Evolutionary conservation across 768 basidiomycete genomes (phyloP), one percentile per base, ranked within the genome.

Genomic region (Tylopilus sp.): DNA sequence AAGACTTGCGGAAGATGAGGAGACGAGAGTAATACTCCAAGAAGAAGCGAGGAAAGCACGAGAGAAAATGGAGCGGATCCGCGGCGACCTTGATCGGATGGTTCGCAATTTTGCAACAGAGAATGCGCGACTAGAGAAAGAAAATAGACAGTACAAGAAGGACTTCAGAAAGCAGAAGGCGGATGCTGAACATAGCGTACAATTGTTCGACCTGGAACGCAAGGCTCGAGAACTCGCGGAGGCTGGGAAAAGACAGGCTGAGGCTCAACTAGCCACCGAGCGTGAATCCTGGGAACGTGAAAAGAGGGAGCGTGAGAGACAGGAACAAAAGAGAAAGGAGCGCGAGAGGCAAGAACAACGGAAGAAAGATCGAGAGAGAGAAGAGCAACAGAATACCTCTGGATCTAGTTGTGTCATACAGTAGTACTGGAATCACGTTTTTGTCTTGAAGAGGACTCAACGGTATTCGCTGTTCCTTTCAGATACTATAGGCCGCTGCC

Each of bases 1-100:
- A 3, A 71, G 72, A 49, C 59, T 70, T 11, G 57, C 54, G 26
- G 71, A 77, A 28, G 77, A 79, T 50, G 74, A 75, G 47, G 78
- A 76, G 56, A 76, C 73, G 2, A 65, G 64, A 44, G 57, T 56
- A 40, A 72, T 76, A 55, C 65, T 80, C 17, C 75, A 75, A 44
- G 58, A 68, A 18, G 78, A 77, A 47, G 68, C 69, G 6, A 65
- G 57, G 52, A 71, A 69, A 48, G 65, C 76, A n/a, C 69, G 75
- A 51, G 61, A 62, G n/a, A 74, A 73, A 53, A 73, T 79, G 51
- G 58, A 63, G 20, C 60, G 71, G 7, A 69, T 79, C 10, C 73
- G 74, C 30, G 47, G 51, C 4, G 74, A 76, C 38, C 68, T 76
- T 1, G 61, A 68, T 51, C 73, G 68, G 38, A 66, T 79, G 57